phyloP scores from a whole-genome alignment of 495 filamentous ascomycete genomes.

The Penicillium atrosanguineum region DNA sequence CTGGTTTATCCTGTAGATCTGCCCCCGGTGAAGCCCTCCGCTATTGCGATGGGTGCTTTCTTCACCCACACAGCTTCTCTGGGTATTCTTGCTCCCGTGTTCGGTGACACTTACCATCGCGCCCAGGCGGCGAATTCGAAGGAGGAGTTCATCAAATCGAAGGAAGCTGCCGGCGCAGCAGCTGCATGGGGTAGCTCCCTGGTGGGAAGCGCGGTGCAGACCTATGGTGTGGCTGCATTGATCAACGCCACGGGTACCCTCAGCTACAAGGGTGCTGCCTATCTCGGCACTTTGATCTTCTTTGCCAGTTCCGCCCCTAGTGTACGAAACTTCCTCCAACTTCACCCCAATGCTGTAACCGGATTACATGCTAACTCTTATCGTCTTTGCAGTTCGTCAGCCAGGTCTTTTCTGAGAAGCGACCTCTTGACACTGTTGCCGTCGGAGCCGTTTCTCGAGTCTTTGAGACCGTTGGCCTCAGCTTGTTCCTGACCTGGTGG shows the following conservation, averaged over 20 bases:
- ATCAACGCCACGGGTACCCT: constrained; percentile 94
- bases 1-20: constrained; percentile 58
- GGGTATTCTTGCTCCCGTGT: constrained; percentile 81
- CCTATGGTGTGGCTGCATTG: constrained; percentile 91
- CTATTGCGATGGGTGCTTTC: constrained; percentile 90
- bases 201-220: constrained; percentile 82
- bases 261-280: constrained; percentile 94
- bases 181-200: constrained; percentile 88
- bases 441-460: constrained; percentile 77
- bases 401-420: constrained; percentile 86
- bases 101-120: constrained; percentile 92
- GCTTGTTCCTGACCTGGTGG: constrained; percentile 94
- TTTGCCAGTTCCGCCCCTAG: constrained; percentile 83
- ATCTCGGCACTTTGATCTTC: constrained; percentile 88
- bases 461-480: constrained; percentile 90
- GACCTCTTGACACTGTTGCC: constrained; percentile 83
- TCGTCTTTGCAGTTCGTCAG: constrained; percentile 65
- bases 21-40: constrained; percentile 94
- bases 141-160: constrained; percentile 92
- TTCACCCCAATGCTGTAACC: neutral
- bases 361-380: constrained; percentile 1
- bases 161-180: constrained; percentile 84
- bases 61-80: constrained; percentile 87
- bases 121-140: constrained; percentile 90
- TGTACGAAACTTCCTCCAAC: constrained; percentile 57